phyloP scores from a whole-genome alignment of 371 early-diverging fungal genomes.

The Basidiobolus meristosporus region DNA sequence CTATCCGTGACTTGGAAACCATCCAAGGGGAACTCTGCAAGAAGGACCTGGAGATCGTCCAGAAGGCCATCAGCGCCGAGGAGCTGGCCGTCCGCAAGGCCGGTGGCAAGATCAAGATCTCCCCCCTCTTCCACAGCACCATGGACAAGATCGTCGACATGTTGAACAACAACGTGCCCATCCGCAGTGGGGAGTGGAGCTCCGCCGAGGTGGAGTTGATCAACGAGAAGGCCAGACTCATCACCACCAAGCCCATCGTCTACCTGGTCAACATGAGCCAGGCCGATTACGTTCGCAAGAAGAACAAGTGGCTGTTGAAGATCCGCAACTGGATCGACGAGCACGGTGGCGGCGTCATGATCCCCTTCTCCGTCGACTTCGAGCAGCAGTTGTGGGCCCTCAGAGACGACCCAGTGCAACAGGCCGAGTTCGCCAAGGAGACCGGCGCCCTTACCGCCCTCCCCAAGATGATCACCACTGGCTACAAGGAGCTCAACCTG shows the following conservation, averaged over 20 bases:
- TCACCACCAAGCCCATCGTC: conserved; percentile 88
- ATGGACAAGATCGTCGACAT: background rate
- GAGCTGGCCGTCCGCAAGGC: conserved; percentile 34
- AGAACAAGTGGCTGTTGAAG: conserved; percentile 58
- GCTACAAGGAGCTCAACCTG: conserved; percentile 71
- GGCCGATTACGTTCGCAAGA: conserved; percentile 46
- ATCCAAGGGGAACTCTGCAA: conserved; percentile 78
- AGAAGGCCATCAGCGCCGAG: conserved; percentile 15
- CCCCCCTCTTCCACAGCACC: background rate
- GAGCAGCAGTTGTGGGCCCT: conserved; percentile 27
- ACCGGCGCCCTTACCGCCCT: conserved; percentile 23
- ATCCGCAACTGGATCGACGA: conserved; percentile 87
- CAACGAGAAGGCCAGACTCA: conserved; percentile 47
- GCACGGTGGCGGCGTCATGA: conserved; percentile 72
- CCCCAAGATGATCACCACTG: conserved; percentile 62
- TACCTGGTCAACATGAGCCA: conserved; percentile 77
- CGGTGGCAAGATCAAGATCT: conserved; percentile 29
- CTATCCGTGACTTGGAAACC: conserved; percentile 73
- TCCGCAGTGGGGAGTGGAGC: conserved; percentile 13
- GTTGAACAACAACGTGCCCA: conserved; percentile 9
- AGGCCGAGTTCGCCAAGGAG: conserved; percentile 14
- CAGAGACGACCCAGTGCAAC: conserved; percentile 16
- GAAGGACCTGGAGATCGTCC: conserved; percentile 65
- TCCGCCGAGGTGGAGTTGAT: conserved; percentile 41
- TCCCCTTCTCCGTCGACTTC: conserved; percentile 77